Evolutionary conservation across 2,329 filamentous ascomycete species (phyloP), one percentile per base, ranked within the genome.

Genomic region (Tetracladium maxilliforme): DNA sequence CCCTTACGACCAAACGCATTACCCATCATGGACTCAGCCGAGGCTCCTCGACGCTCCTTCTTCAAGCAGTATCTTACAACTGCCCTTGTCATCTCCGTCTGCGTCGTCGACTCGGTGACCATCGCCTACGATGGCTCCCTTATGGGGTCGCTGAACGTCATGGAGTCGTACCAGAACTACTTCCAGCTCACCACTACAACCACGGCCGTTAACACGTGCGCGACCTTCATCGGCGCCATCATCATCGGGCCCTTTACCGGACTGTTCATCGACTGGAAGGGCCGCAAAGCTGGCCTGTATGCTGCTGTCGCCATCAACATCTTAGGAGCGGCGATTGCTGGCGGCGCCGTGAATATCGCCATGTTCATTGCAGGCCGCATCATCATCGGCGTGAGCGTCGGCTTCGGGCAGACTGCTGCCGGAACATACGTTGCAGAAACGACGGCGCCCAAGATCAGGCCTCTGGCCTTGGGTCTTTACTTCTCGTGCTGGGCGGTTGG

Each of bases 131-230:
- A 49, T 28, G 35, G 38, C 22, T 46, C 43, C 10, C 21, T 48
- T 11, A 49, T 52, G 47, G 42, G 42, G 20, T 37, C 33, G 16
- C 30, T 52, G 22, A 49, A 49, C 23, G 40, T 48, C n/a, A 39
- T 51, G 41, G 38, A 42, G 8, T 33, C 35, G 4, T 51, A 51
- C 32, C 26, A 25, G 4, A 32, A 35, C 9, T 51, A 49, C 28
- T 51, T 51, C 29, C 17, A 35, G 9, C 32, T 51, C n/a, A 41
- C 31, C 7, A 49, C 44, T 1, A 38, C 45, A 5, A 49, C 45
- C 10, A 43, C 34, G 11, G 40, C 42, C 6, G 28, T 49, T 17
- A 49, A 49, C 32, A 42, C 41, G 6, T 34, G 37, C 1, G 36
- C 38, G 7, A 31, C 33, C 6, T 44, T 37, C 14, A 30, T 46